These are phyloP conservation scores for Chaetomium strumarium DNA, from an alignment of 2,329 filamentous ascomycete genomes.

Conservation along the genomic window DNA sequence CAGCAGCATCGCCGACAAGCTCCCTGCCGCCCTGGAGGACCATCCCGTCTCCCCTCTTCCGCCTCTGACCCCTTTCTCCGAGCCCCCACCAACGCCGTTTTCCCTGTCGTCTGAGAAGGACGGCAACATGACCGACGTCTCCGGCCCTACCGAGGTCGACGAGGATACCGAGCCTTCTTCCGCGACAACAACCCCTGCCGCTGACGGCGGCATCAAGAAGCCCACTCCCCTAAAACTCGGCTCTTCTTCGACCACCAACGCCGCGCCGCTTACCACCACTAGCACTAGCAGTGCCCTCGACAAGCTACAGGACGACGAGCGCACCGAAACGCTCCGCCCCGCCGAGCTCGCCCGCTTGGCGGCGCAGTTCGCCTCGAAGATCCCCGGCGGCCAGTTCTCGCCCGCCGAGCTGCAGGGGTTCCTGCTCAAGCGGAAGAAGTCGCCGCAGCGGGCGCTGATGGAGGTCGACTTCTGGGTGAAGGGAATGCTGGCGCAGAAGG, in stretches of 20 bases:
- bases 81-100: slow-evolving; percentile 3
- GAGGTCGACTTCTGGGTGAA: slow-evolving; percentile 51
- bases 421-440: slow-evolving; percentile 56
- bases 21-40: neutral
- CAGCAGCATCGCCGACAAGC: slow-evolving; percentile 19
- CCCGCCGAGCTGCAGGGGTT: slow-evolving; percentile 63
- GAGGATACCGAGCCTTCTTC: neutral
- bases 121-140: slow-evolving; percentile 10
- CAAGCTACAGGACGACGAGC: neutral
- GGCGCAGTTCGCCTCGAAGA: slow-evolving; percentile 42
- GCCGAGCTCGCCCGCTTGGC: slow-evolving; percentile 35
- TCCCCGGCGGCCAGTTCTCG: slow-evolving; percentile 48
- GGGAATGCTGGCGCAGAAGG: slow-evolving; percentile 46
- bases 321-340: neutral
- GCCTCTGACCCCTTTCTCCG: slow-evolving; percentile 8
- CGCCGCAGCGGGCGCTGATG: slow-evolving; percentile 47
- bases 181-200: neutral
- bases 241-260: neutral
- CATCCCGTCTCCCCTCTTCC: neutral
- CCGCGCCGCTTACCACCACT: neutral
- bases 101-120: slow-evolving; percentile 5
- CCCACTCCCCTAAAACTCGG: neutral
- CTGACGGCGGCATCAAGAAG: neutral
- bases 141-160: slow-evolving; percentile 9
- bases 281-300: neutral